Evolutionary conservation across 495 filamentous ascomycete genomes (phyloP).

Genomic region (Tetracladium setigerum): DNA sequence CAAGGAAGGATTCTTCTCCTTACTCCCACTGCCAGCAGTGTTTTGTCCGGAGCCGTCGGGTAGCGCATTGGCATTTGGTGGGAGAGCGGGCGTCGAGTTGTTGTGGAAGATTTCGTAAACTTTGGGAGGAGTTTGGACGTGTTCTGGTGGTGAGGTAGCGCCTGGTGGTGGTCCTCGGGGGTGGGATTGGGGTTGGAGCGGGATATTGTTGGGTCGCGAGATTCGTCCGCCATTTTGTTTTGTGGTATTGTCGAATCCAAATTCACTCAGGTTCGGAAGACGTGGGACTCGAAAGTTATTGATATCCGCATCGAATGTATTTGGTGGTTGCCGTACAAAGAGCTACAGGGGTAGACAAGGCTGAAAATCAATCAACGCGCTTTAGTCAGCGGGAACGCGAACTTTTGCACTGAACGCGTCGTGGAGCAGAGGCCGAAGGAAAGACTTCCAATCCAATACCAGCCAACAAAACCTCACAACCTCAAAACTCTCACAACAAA

Average conservation of each 20-base stretch:
- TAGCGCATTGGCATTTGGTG: slow-evolving; percentile 20
- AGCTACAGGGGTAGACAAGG: too few relatives aligned
- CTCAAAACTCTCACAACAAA: too few relatives aligned
- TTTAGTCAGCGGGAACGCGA: too few relatives aligned
- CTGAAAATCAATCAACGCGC: too few relatives aligned
- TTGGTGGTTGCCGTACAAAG: too few relatives aligned
- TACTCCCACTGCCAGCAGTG: slow-evolving; percentile 32
- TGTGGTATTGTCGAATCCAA: too few relatives aligned
- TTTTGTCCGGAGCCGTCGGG: slow-evolving; percentile 23
- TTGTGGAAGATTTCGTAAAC: slow-evolving; percentile 32
- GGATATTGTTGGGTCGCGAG: slow-evolving; percentile 16
- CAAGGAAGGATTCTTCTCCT: slow-evolving; percentile 40
- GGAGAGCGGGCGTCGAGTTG: neutral
- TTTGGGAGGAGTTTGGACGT: slow-evolving; percentile 23
- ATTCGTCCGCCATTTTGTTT: slow-evolving; percentile 22
- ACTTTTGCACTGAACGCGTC: too few relatives aligned
- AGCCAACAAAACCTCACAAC: too few relatives aligned
- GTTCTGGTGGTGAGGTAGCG: slow-evolving; percentile 25
- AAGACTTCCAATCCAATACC: too few relatives aligned
- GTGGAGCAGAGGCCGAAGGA: too few relatives aligned
- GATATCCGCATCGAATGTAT: too few relatives aligned
- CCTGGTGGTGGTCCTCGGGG: slow-evolving; percentile 28
- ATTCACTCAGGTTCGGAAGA: neutral
- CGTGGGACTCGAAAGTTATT: neutral
- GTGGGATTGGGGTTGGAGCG: slow-evolving; percentile 12